Percentiles rank a stretch among this genome's conserved stretches.
Evolutionary conservation across 352 stramenopile genomes (phyloP).

Genomic region (Saprolegnia parasitica): DNA sequence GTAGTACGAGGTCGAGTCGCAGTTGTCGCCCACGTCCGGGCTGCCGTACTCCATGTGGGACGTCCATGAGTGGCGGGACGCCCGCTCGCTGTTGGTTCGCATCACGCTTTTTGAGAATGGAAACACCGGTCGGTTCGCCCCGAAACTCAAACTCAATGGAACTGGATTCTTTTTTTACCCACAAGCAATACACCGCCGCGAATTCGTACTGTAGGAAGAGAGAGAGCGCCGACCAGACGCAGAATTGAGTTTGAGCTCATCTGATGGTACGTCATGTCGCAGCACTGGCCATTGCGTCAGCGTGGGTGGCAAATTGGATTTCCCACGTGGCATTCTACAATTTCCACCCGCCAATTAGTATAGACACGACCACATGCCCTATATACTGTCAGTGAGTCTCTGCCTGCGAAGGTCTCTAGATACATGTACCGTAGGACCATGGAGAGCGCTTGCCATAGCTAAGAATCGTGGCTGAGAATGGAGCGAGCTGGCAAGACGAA

Average conservation of each 20-base stretch:
- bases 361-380: not conserved
- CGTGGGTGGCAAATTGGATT: slow-evolving; percentile 1
- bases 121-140: not conserved
- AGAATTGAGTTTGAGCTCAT: not conserved
- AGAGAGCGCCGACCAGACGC: not conserved
- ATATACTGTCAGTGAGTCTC: no score
- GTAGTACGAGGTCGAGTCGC: slow-evolving; percentile 11
- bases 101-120: slow-evolving; percentile 1
- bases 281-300: not conserved
- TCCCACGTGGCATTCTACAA: not conserved
- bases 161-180: not conserved
- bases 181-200: no score
- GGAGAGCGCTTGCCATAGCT: no score
- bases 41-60: slow-evolving; percentile 12
- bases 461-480: no score
- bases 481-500: no score
- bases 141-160: slow-evolving; percentile 28
- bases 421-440: no score
- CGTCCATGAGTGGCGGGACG: slow-evolving; percentile 21
- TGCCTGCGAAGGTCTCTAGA: no score
- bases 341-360: not conserved
- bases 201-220: no score
- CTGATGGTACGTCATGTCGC: not conserved
- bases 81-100: slow-evolving; percentile 15
- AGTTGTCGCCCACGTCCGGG: slow-evolving; percentile 9